Evolutionary conservation across 1,284 basidiomycete species (phyloP), one percentile per base, ranked within the genome.

Genomic region (Fistulina hepatica): DNA sequence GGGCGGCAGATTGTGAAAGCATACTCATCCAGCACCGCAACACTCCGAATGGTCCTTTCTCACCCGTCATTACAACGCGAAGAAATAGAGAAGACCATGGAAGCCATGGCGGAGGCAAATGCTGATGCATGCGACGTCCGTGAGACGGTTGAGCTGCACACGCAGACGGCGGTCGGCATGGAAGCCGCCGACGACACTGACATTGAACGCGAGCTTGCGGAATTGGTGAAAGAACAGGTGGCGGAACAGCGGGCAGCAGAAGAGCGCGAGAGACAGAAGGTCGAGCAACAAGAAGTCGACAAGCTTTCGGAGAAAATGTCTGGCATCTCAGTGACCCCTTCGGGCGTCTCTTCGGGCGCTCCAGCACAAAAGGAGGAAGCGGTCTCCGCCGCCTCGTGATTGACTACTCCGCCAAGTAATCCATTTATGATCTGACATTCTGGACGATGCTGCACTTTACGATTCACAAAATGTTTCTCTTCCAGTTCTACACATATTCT

Each of bases 71-170:
- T 97, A 10, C 76, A 82, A 45, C 70, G 74, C 5, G 81, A 81
- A 13, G 72, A 71, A 34, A 76, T 97, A 36, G 86, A 94, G 34
- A 67, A 73, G 46, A 93, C 89, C 2, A 81, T 95, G 72, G 85
- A 92, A 22, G 80, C 78, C 3, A 69, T 97, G 50, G 77, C 84
- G 1, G 81, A 86, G 41, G 82, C 81, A 1, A 78, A 89, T 43
- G 76, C 77, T 0, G 79, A 89, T 51, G 84, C 88, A 36, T 67
- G 67, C 35, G 91, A 95, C 49, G 68, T 95, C 20, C 82, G 94
- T 49, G 73, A 85, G 21, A 76, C 79, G 2, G 76, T 97, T 36
- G 67, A 69, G 36, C 56, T 77, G 26, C 81, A 79, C 16, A 73
- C 71, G 1, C 71, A 81, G 43, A 60, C 75, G 10, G 64, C 60